Base-by-base conservation (phyloP, 176 grass and related monocot species). In the Triticum monococcum region DNA sequence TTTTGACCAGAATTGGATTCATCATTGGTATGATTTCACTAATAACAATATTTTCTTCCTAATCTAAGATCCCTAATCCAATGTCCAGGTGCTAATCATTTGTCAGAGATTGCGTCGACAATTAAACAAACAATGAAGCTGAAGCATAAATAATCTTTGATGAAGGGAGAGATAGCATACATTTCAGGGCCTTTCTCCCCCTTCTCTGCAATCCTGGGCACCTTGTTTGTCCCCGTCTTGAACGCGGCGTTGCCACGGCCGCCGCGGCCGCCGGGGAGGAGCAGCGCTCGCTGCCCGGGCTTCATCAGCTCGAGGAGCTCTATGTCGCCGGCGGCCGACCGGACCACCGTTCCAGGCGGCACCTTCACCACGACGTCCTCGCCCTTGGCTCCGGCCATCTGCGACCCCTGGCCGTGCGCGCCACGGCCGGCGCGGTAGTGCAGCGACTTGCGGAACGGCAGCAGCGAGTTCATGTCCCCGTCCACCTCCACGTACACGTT, bases 161-260 rank as follows among this genome's bases (percentile, higher is more conserved):
- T 3, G 40, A 8, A 22, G 17, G 52, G 24, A 74, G 78, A 68
- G 9, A 36, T 52, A 28, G 82, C 91, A 68, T 89, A 98, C 96
- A 98, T 98, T 96, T 94, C 96, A 24, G 91, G 86, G 36, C 96
- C 96, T 79, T 96, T 88, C 88, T 96, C 96, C 81, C 96, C 96
- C 48, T 95, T 95, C 84, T 98, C 96, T 52, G 96, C 93, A 30
- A 98, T 96, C 77, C 85, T 94, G 64, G 96, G 96, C 63, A 88
- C 90, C 79, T 92, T 98, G 78, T 94, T 95, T 71, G 80, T 94
- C 5, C 96, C 96, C 0, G 92, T 86, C 85, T 96, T 98, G 86
- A 98, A 96, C 5, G 96, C 83, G 2, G 96, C 96, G 59, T 98
- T 98, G 16, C 96, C 96, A 1, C 93, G 92, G 16, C 96, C 96